Conservation (phyloP, 2,329 filamentous ascomycete species). For the Incumbomyces delicatus region DNA sequence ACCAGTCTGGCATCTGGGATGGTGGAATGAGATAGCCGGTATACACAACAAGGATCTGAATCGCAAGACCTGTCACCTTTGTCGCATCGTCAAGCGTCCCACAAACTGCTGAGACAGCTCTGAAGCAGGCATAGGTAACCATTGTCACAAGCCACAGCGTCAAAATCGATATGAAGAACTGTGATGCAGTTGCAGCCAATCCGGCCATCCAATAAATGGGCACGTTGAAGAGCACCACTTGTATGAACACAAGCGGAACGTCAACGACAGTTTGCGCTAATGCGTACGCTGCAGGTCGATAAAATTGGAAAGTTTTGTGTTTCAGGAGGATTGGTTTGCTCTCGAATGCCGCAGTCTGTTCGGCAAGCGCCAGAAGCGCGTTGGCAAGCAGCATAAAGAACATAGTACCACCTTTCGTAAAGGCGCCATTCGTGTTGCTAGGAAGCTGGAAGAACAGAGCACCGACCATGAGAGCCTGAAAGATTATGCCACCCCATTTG, state of each 20-base stretch:
- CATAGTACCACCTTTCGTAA: conserved; percentile 51
- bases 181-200: conserved; percentile 46
- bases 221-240: conserved; percentile 49
- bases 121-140: conserved; percentile 47
- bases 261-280: conserved; percentile 50
- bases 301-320: conserved; percentile 51
- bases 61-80: conserved; percentile 40
- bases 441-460: conserved; percentile 47
- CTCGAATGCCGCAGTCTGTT: conserved; percentile 52
- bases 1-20: conserved; percentile 53
- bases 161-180: conserved; percentile 53
- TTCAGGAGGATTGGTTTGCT: conserved; percentile 58
- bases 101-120: conserved; percentile 40
- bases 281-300: conserved; percentile 52
- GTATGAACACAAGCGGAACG: conserved; percentile 47
- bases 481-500: conserved; percentile 42
- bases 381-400: conserved; percentile 57
- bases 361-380: conserved; percentile 50
- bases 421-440: conserved; percentile 44
- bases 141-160: conserved; percentile 46
- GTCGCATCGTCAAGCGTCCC: conserved; percentile 41
- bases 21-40: conserved; percentile 56
- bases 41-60: conserved; percentile 49
- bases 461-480: conserved; percentile 37
- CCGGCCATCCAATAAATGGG: conserved; percentile 55